Base-by-base conservation (phyloP, 2,329 filamentous ascomycete genomes). In the Ascochyta pisi region DNA sequence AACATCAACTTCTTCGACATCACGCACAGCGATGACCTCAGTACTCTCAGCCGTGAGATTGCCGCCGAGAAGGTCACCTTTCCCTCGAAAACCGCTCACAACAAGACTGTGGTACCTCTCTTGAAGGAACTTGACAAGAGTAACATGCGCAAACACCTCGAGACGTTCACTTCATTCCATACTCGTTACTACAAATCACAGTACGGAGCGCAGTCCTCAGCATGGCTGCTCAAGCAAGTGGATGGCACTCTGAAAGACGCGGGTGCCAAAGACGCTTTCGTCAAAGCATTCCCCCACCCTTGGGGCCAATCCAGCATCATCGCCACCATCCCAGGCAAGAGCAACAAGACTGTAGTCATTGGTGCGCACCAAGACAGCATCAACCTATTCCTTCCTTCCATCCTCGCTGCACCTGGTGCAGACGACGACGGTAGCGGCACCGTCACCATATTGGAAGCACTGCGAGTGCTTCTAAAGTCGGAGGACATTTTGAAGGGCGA, bases 1-100 rank as follows among this genome's bases (percentile, higher is more conserved):
- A 92, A 92, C 68, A 83, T 88, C 64, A 90, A 88, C 69, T 98
- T 98, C 82, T 96, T 98, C 84, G 94, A 98, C 78, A 93, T 98
- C 70, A 97, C 95, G 58, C 84, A 91, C 38, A 85, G 87, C 52
- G 80, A 82, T 47, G 83, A 89, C 45, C 83, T 90, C 60, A 90
- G 89, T 56, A 73, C 76, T 57, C 74, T 70, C 27, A 73, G 70
- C 49, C 47, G 54, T 50, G 58, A 68, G 39, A 50, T 67, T 31
- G 62, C 52, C 13, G 54, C 63, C 13, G 57, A 78, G 54, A 80
- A 83, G 59, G 81, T 88, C 62, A 80, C 77, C 42, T 96, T 89
- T 72, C 92, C 92, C 1, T 79, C 83, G 43, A 85, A 89, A 69
- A 84, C 88, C 57, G 73, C 81, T 34, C 83, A 89, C 64, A 85